Evolutionary conservation across 2,329 filamentous ascomycete genomes (phyloP).

Genomic region (Hypoxylon sp.): DNA sequence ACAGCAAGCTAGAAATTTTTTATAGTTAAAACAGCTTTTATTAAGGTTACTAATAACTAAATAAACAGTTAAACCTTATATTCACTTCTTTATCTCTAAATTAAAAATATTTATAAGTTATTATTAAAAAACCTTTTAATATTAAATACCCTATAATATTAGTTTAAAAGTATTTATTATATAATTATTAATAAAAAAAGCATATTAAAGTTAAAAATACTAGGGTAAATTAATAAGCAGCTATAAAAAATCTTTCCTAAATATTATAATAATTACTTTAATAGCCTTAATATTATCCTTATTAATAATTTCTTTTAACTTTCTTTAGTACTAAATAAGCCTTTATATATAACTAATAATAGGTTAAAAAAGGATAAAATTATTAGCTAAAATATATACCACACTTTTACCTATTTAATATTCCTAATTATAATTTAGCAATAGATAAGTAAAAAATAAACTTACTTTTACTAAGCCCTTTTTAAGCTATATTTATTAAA

Average conservation of each 20-base stretch:
- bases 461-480: too few relatives aligned
- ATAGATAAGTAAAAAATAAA: too few relatives aligned
- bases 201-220: neutral
- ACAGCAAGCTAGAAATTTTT: neutral
- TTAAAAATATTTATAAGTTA: neutral
- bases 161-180: neutral
- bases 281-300: neutral
- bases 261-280: neutral
- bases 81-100: neutral
- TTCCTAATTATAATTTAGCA: too few relatives aligned
- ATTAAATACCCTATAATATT: neutral
- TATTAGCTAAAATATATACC: too few relatives aligned
- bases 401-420: too few relatives aligned
- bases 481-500: too few relatives aligned
- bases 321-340: neutral
- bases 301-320: neutral
- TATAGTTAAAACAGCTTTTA: neutral
- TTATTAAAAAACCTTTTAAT: neutral
- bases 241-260: neutral
- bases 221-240: neutral
- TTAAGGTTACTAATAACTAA: neutral
- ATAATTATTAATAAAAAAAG: slow-evolving; percentile 1
- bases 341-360: neutral
- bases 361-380: too few relatives aligned
- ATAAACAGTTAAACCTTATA: neutral